Base-by-base conservation (phyloP, 805 yeast genomes). In the Ogataea pignaliae region DNA sequence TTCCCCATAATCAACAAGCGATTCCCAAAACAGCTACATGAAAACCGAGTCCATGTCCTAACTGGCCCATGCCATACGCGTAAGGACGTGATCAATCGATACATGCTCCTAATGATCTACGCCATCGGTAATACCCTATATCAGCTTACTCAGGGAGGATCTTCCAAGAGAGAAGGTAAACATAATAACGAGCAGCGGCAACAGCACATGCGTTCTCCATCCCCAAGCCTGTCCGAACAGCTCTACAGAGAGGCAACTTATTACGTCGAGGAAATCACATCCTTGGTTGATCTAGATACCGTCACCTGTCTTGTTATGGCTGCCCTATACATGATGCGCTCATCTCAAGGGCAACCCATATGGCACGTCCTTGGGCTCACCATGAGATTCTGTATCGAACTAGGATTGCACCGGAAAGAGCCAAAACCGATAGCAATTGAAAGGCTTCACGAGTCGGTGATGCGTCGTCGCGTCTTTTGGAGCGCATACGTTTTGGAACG, bases 401-500 rank as follows among this genome's bases (percentile, higher is more conserved):
- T 54, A 16, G 48, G 50, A 1, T 15, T 56, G 12, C 54, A 56
- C 36, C 39, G 56, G 28, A 49, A 45, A 11, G 56, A 53, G 34
- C 6, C 34, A 7, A 34, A 16, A 4, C 35, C 40, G 3, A 32
- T 53, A 2, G 48, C 52, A 13, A 33, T 41, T 1, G 53, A 48
- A 3, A 29, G 47, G 16, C 39, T 54, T 26, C 48, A 48, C 26
- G 44, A 42, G 8, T 48, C 50, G 2, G 48, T 56, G 34, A 50
- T 53, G 54, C 46, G 50, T 3, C 37, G 57, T n/a, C 39, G 60
- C 39, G 57, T 73, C 1, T 75, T 75, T 51, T 75, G 79, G 79
- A 66, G 74, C 42, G 70, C 71, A 4, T 74, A 73, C 51, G 68
- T 66, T 44, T 65, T 72, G 53, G 81, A 76, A 48, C 52, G 81